phyloP scores from a whole-genome alignment of 495 filamentous ascomycete genomes.

The Trichoderma reesei region DNA sequence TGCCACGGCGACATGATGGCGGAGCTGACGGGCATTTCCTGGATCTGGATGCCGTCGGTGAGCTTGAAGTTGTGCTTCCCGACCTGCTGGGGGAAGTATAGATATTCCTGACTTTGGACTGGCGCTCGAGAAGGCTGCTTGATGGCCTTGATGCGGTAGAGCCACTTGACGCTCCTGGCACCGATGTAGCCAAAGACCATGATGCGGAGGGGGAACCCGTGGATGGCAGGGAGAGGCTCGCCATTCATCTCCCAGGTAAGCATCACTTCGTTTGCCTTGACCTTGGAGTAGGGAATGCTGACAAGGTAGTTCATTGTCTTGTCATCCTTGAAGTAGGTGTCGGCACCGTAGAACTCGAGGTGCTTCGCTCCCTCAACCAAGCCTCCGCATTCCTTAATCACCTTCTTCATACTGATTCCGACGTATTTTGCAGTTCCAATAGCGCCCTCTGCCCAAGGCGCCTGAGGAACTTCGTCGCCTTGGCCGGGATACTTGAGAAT shows the following conservation, averaged over 20 bases:
- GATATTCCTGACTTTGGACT: conserved; percentile 44
- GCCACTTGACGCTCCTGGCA: conserved; percentile 90
- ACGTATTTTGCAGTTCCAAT: conserved; percentile 55
- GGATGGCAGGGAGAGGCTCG: conserved; percentile 70
- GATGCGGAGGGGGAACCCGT: conserved; percentile 74
- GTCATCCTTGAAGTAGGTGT: conserved; percentile 59
- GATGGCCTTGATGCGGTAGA: conserved; percentile 75
- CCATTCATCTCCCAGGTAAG: conserved; percentile 84
- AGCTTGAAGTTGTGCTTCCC: conserved; percentile 50
- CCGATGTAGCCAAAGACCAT: conserved; percentile 93
- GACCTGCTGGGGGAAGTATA: conserved; percentile 50
- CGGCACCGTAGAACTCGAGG: conserved; percentile 53
- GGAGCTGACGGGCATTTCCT: conserved; percentile 53
- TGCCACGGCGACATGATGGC: conserved; percentile 48
- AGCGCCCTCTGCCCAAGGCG: conserved; percentile 57
- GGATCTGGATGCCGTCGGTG: conserved; percentile 47
- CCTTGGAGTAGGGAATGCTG: conserved; percentile 54
- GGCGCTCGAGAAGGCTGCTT: conserved; percentile 58
- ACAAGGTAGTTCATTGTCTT: conserved; percentile 54
- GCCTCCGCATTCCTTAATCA: conserved; percentile 58
- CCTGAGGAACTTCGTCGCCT: conserved; percentile 59
- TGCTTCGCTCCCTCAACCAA: conserved; percentile 45
- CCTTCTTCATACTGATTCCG: conserved; percentile 53
- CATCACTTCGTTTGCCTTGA: conserved; percentile 54
- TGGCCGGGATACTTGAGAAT: conserved; percentile 53